Evolutionary conservation across 129 eudicot genomes (phyloP), one percentile per base, ranked within the genome.

Genomic region (Kitagawia praeruptora): DNA sequence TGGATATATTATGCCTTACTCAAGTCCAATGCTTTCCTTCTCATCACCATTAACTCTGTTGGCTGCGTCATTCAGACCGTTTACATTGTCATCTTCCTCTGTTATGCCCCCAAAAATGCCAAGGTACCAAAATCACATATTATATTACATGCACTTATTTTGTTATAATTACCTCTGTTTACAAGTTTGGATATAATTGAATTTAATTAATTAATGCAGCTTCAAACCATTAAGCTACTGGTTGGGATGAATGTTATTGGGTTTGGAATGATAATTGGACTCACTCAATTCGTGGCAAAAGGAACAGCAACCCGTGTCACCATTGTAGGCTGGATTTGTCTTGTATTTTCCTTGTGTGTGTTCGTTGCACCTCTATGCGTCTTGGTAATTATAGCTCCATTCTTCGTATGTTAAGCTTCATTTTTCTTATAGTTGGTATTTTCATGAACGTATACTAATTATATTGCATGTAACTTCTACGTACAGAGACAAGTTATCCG

Each of bases 301-400:
- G 87, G 83, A 83, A 48, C 58, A 56, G 49, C 67, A 75, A 44
- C 12, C 48, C 92, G 97, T 63, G 87, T 82, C 21, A 74, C 75
- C 27, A 80, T 91, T 66, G 97, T 93, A 51, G 98, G 98, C 81
- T 93, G 98, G 98, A 86, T 93, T 73, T 91, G 97, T 81, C 98
- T 93, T 1, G 83, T 93, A 0, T 91, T 91, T 77, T 87, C 98
- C 16, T 42, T 91, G 38, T 79, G 92, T 71, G 98, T 93, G 12
- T 93, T 93, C 38, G 96, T 87, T 4, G 98, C 98, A 16, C 98
- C 98, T 75, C 82, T 93, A 31, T 83, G 92, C 28, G 85, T 93
- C n/a, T 44, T 91, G 92, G 98, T 93, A 70, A 44, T 34, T 58
- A 70, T 45, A 53, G 15, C 11, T 75, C 16, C 34, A 28, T 3